These are phyloP conservation scores for Syzygium malaccense DNA, from an alignment of 441 rosid genomes.

Conservation along the genomic window DNA sequence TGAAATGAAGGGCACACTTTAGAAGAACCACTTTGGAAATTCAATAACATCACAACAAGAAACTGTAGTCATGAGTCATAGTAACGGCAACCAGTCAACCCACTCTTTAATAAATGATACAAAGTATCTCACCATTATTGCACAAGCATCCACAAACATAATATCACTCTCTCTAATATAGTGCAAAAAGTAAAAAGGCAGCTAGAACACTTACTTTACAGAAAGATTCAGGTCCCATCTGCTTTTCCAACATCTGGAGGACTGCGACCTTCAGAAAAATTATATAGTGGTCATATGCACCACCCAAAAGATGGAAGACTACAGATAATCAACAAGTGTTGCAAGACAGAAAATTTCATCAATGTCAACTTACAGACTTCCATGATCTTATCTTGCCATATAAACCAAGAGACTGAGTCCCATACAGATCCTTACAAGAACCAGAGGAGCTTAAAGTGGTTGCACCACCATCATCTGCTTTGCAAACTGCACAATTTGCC, in stretches of 20 bases:
- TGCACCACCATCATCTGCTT: conserved; percentile 90
- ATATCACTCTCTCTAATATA: neutral
- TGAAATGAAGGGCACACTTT: neutral
- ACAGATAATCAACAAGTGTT: neutral
- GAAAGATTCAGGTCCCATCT: conserved; percentile 98
- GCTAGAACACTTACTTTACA: conserved; percentile 54
- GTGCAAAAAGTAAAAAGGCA: neutral
- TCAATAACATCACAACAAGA: neutral
- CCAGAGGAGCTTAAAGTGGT: conserved; percentile 75
- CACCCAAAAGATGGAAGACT: neutral
- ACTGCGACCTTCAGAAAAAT: conserved; percentile 65
- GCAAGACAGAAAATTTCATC: neutral
- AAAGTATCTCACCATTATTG: neutral
- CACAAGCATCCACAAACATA: neutral
- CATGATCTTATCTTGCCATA: conserved; percentile 91
- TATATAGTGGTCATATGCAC: neutral
- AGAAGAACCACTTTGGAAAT: neutral
- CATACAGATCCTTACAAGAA: conserved; percentile 84
- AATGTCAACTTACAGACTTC: conserved; percentile 81
- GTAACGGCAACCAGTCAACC: neutral
- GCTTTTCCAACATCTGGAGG: conserved; percentile 98
- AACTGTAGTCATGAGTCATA: neutral
- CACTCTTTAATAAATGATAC: neutral
- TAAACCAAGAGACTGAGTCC: conserved; percentile 82
- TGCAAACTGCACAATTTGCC: conserved; percentile 97